Evolutionary conservation across 148 eudicot species (phyloP).

Genomic region (Rhododendron griersonianum): DNA sequence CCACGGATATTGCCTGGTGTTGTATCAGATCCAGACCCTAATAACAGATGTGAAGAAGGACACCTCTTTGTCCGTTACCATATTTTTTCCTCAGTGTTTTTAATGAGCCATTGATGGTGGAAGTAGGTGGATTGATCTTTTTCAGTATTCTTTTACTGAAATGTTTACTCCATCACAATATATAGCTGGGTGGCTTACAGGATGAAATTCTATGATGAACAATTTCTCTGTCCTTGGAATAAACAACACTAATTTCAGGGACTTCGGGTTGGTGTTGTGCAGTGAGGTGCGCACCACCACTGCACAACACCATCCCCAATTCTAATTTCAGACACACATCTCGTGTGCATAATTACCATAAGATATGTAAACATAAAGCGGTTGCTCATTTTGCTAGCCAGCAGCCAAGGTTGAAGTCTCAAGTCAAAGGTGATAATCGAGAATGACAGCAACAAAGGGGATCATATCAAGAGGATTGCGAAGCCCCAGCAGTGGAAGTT

Average conservation of each 20-base stretch:
- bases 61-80: neutral
- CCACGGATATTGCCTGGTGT: neutral
- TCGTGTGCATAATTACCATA: neutral
- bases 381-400: neutral
- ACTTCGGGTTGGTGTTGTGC: too few species aligned
- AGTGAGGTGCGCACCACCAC: too few species aligned
- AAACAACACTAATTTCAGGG: neutral
- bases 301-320: too few species aligned
- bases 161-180: neutral
- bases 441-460: neutral
- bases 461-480: neutral
- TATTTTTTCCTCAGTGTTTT: neutral
- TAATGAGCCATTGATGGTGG: neutral
- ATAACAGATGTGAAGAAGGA: neutral
- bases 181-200: neutral
- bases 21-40: neutral
- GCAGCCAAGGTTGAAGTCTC: neutral
- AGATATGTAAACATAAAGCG: neutral
- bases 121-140: neutral
- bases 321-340: neutral
- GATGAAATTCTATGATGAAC: neutral
- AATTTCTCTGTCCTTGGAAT: neutral
- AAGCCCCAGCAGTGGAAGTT: neutral
- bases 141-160: neutral
- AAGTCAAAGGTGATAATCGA: neutral